Percentiles rank a stretch among this genome's conserved stretches.
These are phyloP conservation scores for Lathyrus oleraceus DNA, from an alignment of 306 rosid genomes.

Conservation along the genomic window DNA sequence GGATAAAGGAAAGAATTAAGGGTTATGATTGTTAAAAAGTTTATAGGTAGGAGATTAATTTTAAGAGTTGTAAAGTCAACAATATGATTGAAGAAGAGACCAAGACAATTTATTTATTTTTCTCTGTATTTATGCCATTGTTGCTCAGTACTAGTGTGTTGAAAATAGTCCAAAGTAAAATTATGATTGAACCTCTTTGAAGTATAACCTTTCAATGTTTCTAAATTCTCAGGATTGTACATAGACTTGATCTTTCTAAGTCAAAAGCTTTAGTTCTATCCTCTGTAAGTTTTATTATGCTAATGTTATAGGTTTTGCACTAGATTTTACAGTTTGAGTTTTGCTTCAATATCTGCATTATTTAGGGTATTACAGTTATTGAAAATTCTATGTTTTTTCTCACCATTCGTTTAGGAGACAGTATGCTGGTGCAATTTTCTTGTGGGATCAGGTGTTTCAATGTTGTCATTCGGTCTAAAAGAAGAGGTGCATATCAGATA, in stretches of 20 bases:
- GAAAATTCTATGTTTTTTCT: conserved; percentile 84
- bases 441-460: conserved; percentile 64
- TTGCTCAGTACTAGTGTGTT: not conserved
- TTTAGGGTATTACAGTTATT: conserved; percentile 75
- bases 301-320: conserved; percentile 27
- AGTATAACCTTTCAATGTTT: not conserved
- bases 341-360: conserved; percentile 28
- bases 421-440: conserved; percentile 90
- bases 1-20: too few species aligned
- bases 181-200: conserved; percentile 23
- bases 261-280: conserved; percentile 94
- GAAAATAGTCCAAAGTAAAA: not conserved
- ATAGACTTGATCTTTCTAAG: conserved; percentile 91
- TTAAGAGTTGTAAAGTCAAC: conserved; percentile 19
- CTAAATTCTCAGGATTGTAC: conserved; percentile 75
- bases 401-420: conserved; percentile 92
- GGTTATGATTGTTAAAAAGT: too few species aligned
- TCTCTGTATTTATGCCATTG: not conserved
- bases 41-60: conserved; percentile 21
- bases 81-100: conserved; percentile 1
- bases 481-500: conserved; percentile 71
- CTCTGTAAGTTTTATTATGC: conserved; percentile 63
- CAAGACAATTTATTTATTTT: not conserved
- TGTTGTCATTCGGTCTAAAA: conserved; percentile 61
- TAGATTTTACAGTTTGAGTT: conserved; percentile 27